Evolutionary conservation across 352 stramenopile species (phyloP), one percentile per base, ranked within the genome.

Genomic region (Blastocystis sp.): DNA sequence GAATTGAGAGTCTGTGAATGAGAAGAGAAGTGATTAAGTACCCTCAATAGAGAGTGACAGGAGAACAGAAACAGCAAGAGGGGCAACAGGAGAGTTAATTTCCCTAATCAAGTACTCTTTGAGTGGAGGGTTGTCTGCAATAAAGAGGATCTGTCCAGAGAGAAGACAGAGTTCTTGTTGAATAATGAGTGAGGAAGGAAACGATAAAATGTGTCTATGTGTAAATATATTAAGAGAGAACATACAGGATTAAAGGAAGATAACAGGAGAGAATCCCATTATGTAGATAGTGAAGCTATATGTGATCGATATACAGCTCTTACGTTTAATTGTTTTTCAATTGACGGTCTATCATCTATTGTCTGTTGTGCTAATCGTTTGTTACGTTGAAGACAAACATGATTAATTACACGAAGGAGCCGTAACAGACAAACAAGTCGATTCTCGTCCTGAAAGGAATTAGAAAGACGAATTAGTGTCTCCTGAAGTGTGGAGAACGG

Each of bases 401-500:
- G 22, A 40, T 81, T 81, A 9, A 84, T 69, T 24, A 84, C 56
- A 42, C 73, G 73, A 9, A 84, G 73, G 11, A 84, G 73, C 33
- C 73, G 44, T 4, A 84, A 51, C 35, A 84, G 5, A 13, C 11
- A 51, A 35, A 68, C 33, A 4, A 84, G 17, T 1, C 68, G 15
- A 13, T 68, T n/a, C 5, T 66, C 33, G 30, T 27, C 27, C n/a
- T 54, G 51, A 17, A 84, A 53, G 27, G 19, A 33, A 24, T 11
- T 37, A 22, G 73, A 84, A 33, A 53, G 33, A 9, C 30, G 22
- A 11, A 84, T 22, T 0, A 84, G 13, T 15, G 53, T n/a, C 15
- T 84, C 48, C 27, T 84, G 73, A 35, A 84, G 51, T 48, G 33
- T 69, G 27, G 73, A 84, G 33, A 84, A 84, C 1, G 73, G 73